These are phyloP conservation scores for Umbelopsis sp. DNA, from an alignment of 371 early-diverging fungal species.

Conservation along the genomic window DNA sequence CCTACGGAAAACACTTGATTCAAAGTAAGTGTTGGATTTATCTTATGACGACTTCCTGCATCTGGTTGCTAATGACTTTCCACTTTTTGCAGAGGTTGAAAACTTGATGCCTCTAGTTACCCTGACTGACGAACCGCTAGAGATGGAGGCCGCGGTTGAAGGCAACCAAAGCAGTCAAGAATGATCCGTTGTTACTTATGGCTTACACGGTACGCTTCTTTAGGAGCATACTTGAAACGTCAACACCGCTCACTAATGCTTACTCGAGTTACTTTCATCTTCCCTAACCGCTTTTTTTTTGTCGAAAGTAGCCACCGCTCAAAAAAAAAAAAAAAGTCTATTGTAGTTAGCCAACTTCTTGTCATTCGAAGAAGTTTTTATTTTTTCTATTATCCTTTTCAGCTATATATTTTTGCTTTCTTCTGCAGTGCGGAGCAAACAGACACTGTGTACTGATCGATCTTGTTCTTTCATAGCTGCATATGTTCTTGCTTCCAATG, in stretches of 20 bases:
- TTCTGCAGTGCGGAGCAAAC: neutral
- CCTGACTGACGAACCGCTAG: neutral
- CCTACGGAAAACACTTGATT: constrained; percentile 97
- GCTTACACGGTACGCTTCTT: no score
- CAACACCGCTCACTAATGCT: neutral
- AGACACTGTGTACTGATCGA: neutral
- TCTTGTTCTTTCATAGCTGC: neutral
- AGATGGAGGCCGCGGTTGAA: neutral
- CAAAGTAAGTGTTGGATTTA: constrained; percentile 50
- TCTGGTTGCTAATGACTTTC: neutral
- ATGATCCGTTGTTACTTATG: neutral
- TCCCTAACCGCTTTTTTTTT: neutral
- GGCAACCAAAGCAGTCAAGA: neutral
- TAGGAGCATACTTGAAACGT: neutral
- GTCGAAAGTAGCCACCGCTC: neutral
- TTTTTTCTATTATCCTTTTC: neutral
- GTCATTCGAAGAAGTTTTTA: neutral
- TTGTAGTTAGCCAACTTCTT: constrained; percentile 16
- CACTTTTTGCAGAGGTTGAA: neutral
- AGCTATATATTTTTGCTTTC: constrained; percentile 8
- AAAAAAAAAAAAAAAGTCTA: neutral
- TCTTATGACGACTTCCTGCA: no score
- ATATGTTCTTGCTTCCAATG: neutral
- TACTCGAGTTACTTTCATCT: neutral
- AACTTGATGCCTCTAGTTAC: constrained; percentile 6